These are phyloP conservation scores for Trichoderma oligosporum DNA, from an alignment of 2,329 filamentous ascomycete genomes.

Conservation along the genomic window DNA sequence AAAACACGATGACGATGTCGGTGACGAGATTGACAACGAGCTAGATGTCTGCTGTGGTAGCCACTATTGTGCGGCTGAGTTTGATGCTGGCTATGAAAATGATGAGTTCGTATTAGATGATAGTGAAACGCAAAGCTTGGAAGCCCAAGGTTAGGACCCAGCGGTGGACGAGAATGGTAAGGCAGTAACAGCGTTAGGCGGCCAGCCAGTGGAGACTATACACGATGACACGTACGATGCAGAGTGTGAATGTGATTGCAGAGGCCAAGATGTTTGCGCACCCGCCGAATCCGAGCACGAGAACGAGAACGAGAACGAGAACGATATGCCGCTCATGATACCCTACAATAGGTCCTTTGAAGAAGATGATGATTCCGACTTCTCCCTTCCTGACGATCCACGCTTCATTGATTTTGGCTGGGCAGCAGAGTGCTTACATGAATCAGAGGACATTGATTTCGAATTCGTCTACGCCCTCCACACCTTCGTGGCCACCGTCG, in stretches of 20 bases:
- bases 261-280: constrained; percentile 19
- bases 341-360: constrained; percentile 45
- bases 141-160: constrained; percentile 16
- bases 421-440: constrained; percentile 81
- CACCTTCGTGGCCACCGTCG: constrained; percentile 95
- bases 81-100: not conserved
- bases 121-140: not conserved
- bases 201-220: not conserved
- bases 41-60: too few relatives aligned
- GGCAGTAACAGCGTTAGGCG: not conserved
- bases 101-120: not conserved
- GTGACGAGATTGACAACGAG: constrained; percentile 25
- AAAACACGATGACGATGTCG: constrained; percentile 27
- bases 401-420: constrained; percentile 69
- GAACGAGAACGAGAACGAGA: constrained; percentile 26
- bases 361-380: constrained; percentile 61
- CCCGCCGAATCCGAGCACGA: not conserved
- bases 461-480: constrained; percentile 98
- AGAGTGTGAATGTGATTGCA: constrained; percentile 20
- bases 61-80: too few relatives aligned
- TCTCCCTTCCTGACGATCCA: constrained; percentile 52
- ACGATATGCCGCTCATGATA: constrained; percentile 36
- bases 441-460: constrained; percentile 98
- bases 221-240: not conserved
- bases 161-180: constrained; percentile 7